These are phyloP conservation scores for Saccharomycopsis olivae DNA, from an alignment of 805 yeast species.

Conservation along the genomic window DNA sequence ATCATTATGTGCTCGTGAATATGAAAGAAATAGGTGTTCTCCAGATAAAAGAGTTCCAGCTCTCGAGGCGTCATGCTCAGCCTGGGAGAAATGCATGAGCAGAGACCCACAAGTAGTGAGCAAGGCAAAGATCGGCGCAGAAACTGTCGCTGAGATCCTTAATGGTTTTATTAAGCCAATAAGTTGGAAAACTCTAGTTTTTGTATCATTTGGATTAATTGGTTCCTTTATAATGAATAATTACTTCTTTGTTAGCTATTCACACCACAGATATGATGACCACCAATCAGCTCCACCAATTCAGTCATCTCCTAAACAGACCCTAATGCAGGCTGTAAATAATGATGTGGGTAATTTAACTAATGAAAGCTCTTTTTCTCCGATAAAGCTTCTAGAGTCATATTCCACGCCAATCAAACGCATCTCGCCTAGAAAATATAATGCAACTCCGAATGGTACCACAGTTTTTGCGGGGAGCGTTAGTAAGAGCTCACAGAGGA, in stretches of 20 bases:
- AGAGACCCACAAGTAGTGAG: conserved; percentile 61
- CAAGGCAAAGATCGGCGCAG: conserved; percentile 64
- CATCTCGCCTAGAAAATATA: no score
- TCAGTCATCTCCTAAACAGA: neutral
- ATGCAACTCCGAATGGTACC: no score
- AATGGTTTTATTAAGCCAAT: conserved; percentile 68
- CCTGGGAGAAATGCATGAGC: conserved; percentile 78
- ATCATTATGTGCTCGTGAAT: conserved; percentile 58
- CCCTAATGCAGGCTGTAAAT: no score
- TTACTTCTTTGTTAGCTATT: conserved; percentile 4
- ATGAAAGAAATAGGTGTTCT: conserved; percentile 61
- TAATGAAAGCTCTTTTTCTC: no score
- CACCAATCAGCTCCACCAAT: no score
- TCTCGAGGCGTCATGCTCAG: conserved; percentile 53
- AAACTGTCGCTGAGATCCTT: conserved; percentile 71
- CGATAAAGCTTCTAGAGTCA: no score
- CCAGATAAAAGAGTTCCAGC: conserved; percentile 62
- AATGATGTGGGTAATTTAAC: no score
- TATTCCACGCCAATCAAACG: no score
- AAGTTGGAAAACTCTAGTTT: conserved; percentile 53
- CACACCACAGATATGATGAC: no score
- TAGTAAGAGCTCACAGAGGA: no score
- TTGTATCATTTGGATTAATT: conserved; percentile 34
- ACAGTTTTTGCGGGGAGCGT: no score
- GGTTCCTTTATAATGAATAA: conserved; percentile 26